Evolutionary conservation across 441 rosid species (phyloP).

Genomic region (Bruguiera hainesii): DNA sequence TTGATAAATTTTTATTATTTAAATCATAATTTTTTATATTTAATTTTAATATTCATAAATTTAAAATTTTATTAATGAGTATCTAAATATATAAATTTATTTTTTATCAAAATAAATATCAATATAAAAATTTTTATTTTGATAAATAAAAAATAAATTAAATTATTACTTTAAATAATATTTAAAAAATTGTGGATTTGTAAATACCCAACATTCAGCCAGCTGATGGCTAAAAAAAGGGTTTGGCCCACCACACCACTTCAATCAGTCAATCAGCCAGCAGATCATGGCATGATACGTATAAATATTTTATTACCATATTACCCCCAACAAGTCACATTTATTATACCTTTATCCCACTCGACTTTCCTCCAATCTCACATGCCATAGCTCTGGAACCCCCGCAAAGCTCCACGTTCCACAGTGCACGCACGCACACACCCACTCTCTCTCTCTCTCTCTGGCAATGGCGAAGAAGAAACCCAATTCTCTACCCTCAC

Average conservation of each 20-base stretch:
- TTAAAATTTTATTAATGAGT: too few relatives aligned
- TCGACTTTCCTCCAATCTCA: background rate
- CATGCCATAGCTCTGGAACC: conserved; percentile 5
- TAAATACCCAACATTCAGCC: too few relatives aligned
- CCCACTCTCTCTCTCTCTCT: conserved; percentile 12
- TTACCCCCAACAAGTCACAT: conserved; percentile 17
- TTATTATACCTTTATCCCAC: conserved; percentile 20
- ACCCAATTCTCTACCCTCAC: conserved; percentile 17
- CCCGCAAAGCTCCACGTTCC: background rate
- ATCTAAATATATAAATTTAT: too few relatives aligned
- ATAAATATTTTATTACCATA: conserved; percentile 5
- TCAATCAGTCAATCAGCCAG: background rate
- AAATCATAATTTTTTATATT: too few relatives aligned
- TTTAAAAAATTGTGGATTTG: too few relatives aligned
- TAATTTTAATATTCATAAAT: too few relatives aligned
- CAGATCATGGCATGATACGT: too few relatives aligned
- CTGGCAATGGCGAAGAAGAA: conserved; percentile 41
- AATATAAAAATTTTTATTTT: too few relatives aligned
- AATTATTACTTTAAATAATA: too few relatives aligned
- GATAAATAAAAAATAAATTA: too few relatives aligned
- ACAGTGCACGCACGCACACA: background rate
- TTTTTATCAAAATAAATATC: too few relatives aligned
- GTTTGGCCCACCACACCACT: conserved; percentile 10
- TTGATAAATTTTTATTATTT: too few relatives aligned
- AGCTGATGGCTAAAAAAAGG: conserved; percentile 14